Base-by-base conservation (phyloP, 2,329 filamentous ascomycete species). In the Fusarium azukiicola region DNA sequence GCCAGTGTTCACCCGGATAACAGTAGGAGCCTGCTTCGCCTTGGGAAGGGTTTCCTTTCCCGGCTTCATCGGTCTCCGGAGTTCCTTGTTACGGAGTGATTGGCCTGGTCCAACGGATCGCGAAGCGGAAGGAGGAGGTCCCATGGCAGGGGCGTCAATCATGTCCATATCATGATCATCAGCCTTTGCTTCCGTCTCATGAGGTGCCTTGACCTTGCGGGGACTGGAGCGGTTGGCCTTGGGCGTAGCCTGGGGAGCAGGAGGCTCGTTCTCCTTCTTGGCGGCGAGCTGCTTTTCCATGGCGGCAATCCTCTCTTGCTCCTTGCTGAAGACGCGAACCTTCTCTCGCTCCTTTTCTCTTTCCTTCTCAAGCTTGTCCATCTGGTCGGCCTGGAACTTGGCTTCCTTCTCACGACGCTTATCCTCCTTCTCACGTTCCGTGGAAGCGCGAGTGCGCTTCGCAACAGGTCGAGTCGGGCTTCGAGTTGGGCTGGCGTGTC, bases 291-390 rank as follows among this genome's bases (percentile, higher is more conserved):
- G 87, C 77, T 90, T 90, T 84, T 93, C 92, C 90, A 92, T 89
- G 2, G 87, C 86, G 46, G 89, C 89, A 56, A 91, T 86, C 77
- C 87, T 90, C 77, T 94, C 92, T 78, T 93, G 91, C 77, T 94
- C 92, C 79, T 92, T 88, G 83, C 89, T 93, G 76, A 92, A 93
- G 6, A 91, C 87, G 21, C 90, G 89, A 11, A 93, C 95, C 84
- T 95, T 96, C 79, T 95, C 93, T 10, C 94, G 91, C 83, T 96
- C 95, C 85, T 95, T 95, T 80, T 94, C 92, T 13, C 95, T 92
- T 56, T 92, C 93, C 82, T 94, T 95, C 78, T 95, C 94, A 6
- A 96, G 88, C 82, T 93, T 94, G 32, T 89, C 89, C 83, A 92
- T 90, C 80, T 94, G 92, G 67, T 94, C 93, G 21, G 91, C 92